A percentile compares a stretch with the other conserved stretches of the same genome.
Evolutionary conservation across 345 rosid species (phyloP).

Genomic region (Euclidium syriacum): DNA sequence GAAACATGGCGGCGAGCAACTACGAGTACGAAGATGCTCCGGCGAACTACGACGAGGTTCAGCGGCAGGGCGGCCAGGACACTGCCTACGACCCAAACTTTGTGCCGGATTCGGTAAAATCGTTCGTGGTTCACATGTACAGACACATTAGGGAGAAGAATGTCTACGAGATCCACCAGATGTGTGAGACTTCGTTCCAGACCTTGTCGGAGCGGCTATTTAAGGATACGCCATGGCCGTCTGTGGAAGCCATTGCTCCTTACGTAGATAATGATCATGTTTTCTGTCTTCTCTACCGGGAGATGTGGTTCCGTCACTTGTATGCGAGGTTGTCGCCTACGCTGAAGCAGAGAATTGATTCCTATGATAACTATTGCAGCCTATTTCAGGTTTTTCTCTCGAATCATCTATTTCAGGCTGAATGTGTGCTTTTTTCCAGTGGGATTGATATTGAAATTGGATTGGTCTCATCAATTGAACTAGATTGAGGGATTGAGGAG

Average conservation of each 20-base stretch:
- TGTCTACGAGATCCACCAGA: constrained; percentile 98
- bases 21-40: constrained; percentile 54
- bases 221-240: constrained; percentile 97
- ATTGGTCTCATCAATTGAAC: too few species aligned
- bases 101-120: constrained; percentile 89
- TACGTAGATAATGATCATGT: constrained; percentile 91
- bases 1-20: constrained; percentile 50
- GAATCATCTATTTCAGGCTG: too few species aligned
- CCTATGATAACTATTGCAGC: constrained; percentile 94
- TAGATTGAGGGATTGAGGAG: too few species aligned
- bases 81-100: constrained; percentile 73
- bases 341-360: constrained; percentile 87
- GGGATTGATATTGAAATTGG: too few species aligned
- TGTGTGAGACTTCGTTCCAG: constrained; percentile 97
- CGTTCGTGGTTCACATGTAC: constrained; percentile 92
- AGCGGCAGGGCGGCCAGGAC: constrained; percentile 32
- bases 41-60: constrained; percentile 36
- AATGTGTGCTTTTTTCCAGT: too few species aligned
- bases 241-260: constrained; percentile 81
- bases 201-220: constrained; percentile 77
- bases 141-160: constrained; percentile 96
- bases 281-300: constrained; percentile 89
- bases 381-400: constrained; percentile 81
- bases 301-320: constrained; percentile 98
- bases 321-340: constrained; percentile 92